Evolutionary conservation across 75 land plant species (phyloP).

Genomic region (Selaginella tamariscina): DNA sequence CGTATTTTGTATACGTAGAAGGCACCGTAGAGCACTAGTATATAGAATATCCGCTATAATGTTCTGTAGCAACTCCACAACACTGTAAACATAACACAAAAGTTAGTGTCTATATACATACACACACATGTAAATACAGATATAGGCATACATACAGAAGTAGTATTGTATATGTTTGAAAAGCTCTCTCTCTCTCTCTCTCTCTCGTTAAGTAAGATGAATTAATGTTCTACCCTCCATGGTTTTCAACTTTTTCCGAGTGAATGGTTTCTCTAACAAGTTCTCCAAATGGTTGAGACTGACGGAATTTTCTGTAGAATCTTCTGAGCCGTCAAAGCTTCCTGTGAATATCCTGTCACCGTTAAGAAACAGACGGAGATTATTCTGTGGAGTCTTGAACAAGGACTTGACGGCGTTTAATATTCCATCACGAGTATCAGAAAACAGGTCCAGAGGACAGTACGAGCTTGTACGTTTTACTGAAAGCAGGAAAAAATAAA

Average conservation of each 20-base stretch:
- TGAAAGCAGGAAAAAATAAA: constrained; percentile 19
- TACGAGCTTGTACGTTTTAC: constrained; percentile 63
- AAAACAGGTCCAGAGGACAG: constrained; percentile 88
- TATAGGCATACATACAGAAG: too few species aligned
- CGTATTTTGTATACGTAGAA: constrained; percentile 72
- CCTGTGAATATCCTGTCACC: constrained; percentile 61
- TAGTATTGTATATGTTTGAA: too few species aligned
- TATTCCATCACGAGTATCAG: constrained; percentile 53
- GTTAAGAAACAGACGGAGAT: constrained; percentile 67
- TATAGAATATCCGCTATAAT: constrained; percentile 53
- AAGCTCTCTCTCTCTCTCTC: too few species aligned
- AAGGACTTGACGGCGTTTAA: constrained; percentile 45
- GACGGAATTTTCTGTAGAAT: neutral
- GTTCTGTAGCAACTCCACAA: constrained; percentile 37
- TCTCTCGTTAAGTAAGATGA: too few species aligned
- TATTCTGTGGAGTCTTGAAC: constrained; percentile 78
- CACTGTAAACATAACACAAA: too few species aligned
- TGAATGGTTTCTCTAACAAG: too few species aligned
- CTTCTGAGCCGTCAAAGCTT: neutral
- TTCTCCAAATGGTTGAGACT: constrained; percentile 31
- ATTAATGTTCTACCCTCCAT: too few species aligned
- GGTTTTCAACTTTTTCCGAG: too few species aligned
- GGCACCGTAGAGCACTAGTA: constrained; percentile 31
- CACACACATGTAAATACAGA: too few species aligned
- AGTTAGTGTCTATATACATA: too few species aligned